These are phyloP conservation scores for Chaetomiaceae sp. DNA, from an alignment of 2,329 filamentous ascomycete species.

Conservation along the genomic window DNA sequence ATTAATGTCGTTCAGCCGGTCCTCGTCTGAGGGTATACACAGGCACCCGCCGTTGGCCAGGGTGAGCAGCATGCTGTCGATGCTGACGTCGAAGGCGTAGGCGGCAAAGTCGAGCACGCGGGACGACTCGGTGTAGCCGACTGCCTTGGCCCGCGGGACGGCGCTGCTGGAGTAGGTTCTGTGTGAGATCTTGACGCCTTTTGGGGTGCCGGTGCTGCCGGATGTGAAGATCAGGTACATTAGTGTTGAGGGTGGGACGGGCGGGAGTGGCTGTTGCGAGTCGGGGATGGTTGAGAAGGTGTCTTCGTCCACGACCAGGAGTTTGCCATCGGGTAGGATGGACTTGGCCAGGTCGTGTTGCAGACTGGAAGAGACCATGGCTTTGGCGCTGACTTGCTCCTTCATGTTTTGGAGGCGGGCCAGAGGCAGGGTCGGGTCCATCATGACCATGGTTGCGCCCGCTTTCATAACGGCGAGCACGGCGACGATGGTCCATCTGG, in stretches of 20 bases:
- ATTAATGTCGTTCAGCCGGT: constrained; percentile 19
- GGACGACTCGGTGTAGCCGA: constrained; percentile 37
- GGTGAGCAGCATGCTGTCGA: constrained; percentile 39
- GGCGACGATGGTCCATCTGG: constrained; percentile 24
- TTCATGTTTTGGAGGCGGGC: constrained; percentile 21
- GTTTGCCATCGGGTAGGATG: constrained; percentile 13
- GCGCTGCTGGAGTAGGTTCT: constrained; percentile 27
- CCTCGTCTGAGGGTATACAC: constrained; percentile 38
- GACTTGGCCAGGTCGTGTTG: constrained; percentile 8
- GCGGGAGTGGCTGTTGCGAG: constrained; percentile 17
- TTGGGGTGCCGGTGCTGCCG: constrained; percentile 52
- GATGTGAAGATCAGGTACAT: constrained; percentile 44
- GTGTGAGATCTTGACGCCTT: constrained; percentile 44
- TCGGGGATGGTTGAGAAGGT: background rate
- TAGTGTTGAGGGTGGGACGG: constrained; percentile 15
- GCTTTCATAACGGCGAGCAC: constrained; percentile 26
- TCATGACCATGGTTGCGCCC: constrained; percentile 25
- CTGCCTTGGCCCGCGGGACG: constrained; percentile 40
- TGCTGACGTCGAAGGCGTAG: constrained; percentile 41
- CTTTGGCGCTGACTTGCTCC: constrained; percentile 21
- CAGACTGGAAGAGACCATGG: constrained; percentile 13
- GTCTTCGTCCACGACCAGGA: constrained; percentile 1
- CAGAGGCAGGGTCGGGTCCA: constrained; percentile 24
- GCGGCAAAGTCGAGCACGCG: constrained; percentile 31
- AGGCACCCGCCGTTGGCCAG: constrained; percentile 38